Conservation (phyloP, 352 stramenopile genomes). For the Phytophthora syringae region DNA sequence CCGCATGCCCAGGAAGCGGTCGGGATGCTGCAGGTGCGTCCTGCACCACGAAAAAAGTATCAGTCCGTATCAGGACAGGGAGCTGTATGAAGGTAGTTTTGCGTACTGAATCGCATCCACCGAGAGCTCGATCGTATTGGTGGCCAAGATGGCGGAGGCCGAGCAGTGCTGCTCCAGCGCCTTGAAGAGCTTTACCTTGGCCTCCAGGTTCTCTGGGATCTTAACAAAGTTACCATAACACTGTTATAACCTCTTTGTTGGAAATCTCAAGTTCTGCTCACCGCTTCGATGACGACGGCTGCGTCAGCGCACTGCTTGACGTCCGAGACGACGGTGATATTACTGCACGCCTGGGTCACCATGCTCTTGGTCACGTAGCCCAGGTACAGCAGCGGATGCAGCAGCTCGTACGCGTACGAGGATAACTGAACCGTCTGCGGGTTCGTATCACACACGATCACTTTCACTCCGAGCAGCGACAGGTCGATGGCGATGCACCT, state of each 20-base stretch:
- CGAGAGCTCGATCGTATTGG: slow-evolving; percentile 64
- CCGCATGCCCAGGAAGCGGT: slow-evolving; percentile 67
- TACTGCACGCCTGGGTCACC: slow-evolving; percentile 60
- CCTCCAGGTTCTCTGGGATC: slow-evolving; percentile 67
- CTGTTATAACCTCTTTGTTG: not conserved
- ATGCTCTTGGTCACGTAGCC: slow-evolving; percentile 84
- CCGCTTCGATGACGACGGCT: slow-evolving; percentile 68
- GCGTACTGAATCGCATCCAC: slow-evolving; percentile 73
- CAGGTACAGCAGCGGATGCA: slow-evolving; percentile 74
- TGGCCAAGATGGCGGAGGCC: slow-evolving; percentile 61
- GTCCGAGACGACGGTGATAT: slow-evolving; percentile 55
- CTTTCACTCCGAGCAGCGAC: slow-evolving; percentile 61
- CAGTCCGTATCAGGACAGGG: not conserved
- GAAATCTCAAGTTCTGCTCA: slow-evolving; percentile 15
- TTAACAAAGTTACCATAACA: slow-evolving; percentile 9
- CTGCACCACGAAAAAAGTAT: slow-evolving; percentile 19
- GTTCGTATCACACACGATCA: slow-evolving; percentile 70
- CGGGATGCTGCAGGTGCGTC: slow-evolving; percentile 44
- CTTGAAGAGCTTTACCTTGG: slow-evolving; percentile 69
- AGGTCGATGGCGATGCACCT: slow-evolving; percentile 75
- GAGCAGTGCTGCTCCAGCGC: slow-evolving; percentile 63
- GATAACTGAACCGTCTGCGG: slow-evolving; percentile 53
- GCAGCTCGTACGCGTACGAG: slow-evolving; percentile 64
- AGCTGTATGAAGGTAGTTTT: not conserved
- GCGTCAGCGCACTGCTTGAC: slow-evolving; percentile 56